Conservation (phyloP, 1,139 yeast species). For the Suhomyces chickasaworum region DNA sequence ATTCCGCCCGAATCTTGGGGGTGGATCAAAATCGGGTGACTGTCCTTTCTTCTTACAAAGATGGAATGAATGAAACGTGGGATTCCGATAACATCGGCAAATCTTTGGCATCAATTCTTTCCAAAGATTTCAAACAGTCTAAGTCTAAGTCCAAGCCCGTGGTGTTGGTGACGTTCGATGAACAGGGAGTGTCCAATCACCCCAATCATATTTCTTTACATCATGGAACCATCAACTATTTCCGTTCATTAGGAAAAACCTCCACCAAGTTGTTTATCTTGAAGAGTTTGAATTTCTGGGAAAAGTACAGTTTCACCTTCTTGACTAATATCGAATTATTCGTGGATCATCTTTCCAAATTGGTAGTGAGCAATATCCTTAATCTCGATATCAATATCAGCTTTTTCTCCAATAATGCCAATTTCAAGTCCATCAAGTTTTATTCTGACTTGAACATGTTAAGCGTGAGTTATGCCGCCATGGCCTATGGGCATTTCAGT, state of each 20-base stretch:
- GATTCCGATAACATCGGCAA: slow-evolving; percentile 43
- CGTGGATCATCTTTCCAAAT: slow-evolving; percentile 35
- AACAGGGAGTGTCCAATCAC: slow-evolving; percentile 79
- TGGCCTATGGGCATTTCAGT: slow-evolving; percentile 80
- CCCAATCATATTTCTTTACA: slow-evolving; percentile 76
- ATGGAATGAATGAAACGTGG: slow-evolving; percentile 79
- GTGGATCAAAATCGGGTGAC: slow-evolving; percentile 46
- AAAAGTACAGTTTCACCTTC: slow-evolving; percentile 55
- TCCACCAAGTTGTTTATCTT: slow-evolving; percentile 35
- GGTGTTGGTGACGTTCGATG: slow-evolving; percentile 80
- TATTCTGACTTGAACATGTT: slow-evolving; percentile 60
- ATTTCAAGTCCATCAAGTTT: slow-evolving; percentile 37
- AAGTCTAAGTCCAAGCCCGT: slow-evolving; percentile 28
- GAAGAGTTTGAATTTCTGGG: slow-evolving; percentile 48
- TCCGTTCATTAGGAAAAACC: slow-evolving; percentile 7
- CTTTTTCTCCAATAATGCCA: slow-evolving; percentile 33
- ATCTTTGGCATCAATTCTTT: slow-evolving; percentile 25
- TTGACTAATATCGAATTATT: slow-evolving; percentile 49
- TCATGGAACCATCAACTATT: slow-evolving; percentile 52
- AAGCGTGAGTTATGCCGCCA: slow-evolving; percentile 65
- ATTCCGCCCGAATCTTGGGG: slow-evolving; percentile 62
- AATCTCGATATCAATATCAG: slow-evolving; percentile 44
- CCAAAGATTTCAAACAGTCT: too few relatives aligned
- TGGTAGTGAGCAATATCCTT: slow-evolving; percentile 35
- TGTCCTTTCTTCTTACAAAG: slow-evolving; percentile 57